Conservation (phyloP, 495 filamentous ascomycete species). For the Achaetomiella virescens region DNA sequence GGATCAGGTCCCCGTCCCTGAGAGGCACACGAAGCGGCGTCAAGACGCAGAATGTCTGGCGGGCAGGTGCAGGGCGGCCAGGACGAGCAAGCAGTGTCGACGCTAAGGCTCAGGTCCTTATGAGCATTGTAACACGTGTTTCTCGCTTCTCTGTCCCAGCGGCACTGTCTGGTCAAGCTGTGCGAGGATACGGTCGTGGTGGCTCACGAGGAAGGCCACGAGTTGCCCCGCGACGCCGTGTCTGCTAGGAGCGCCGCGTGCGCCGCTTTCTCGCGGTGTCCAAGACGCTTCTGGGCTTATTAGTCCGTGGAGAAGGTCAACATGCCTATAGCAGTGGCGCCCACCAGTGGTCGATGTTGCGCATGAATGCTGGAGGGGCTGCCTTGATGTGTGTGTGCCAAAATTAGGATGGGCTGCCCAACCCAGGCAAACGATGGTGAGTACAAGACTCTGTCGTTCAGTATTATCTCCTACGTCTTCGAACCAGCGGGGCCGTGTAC, state of each 20-base stretch:
- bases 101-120: slow-evolving; percentile 34
- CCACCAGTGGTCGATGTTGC: no score
- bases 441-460: no score
- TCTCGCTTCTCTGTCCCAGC: background rate
- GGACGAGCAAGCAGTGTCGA: slow-evolving; percentile 52
- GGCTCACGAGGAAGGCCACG: background rate
- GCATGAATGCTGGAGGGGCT: no score
- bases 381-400: no score
- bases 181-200: background rate
- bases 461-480: no score
- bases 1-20: slow-evolving; percentile 43
- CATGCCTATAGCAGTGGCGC: no score
- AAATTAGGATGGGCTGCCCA: no score
- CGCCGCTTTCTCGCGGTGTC: background rate
- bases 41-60: slow-evolving; percentile 37
- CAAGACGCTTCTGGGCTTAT: no score
- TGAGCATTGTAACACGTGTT: no score
- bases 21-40: slow-evolving; percentile 47
- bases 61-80: slow-evolving; percentile 49
- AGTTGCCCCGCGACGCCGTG: background rate
- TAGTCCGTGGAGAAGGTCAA: no score
- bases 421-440: no score
- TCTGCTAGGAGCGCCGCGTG: background rate
- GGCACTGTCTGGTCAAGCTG: background rate
- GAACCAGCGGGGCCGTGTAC: no score